A percentile compares a stretch with the other conserved stretches of the same genome.
phyloP scores from a whole-genome alignment of 179 eudicot species.

The Sideroxylon spinosum region DNA sequence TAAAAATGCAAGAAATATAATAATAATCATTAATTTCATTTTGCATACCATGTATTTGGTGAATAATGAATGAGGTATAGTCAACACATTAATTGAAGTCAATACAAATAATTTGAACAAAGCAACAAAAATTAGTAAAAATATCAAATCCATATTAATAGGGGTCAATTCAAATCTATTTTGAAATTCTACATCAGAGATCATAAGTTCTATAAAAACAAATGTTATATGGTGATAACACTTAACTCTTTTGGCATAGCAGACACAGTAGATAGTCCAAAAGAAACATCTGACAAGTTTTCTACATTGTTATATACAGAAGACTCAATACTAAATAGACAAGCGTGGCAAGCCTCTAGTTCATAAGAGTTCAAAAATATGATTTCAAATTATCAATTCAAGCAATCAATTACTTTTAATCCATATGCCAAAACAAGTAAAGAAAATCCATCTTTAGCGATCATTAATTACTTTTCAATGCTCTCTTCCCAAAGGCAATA shows the following conservation, averaged over 20 bases:
- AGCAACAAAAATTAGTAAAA: neutral
- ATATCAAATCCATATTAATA: neutral
- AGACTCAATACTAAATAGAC: neutral
- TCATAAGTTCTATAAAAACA: neutral
- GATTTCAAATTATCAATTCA: neutral
- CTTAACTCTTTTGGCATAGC: neutral
- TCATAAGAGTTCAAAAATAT: neutral
- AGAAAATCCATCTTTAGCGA: neutral
- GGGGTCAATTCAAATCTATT: neutral
- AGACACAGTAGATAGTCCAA: neutral
- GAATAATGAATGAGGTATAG: neutral
- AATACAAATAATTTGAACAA: neutral
- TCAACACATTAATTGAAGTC: neutral
- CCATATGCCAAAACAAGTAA: neutral
- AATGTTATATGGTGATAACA: neutral
- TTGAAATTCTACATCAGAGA: neutral
- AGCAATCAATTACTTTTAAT: neutral
- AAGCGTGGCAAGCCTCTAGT: neutral
- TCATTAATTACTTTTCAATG: neutral
- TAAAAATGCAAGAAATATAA: neutral
- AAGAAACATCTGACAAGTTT: neutral
- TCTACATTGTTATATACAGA: neutral
- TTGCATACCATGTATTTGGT: neutral
- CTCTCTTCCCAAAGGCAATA: neutral
- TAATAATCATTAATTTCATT: neutral